Percentiles rank a stretch among this genome's conserved stretches.
These are phyloP conservation scores for Dicorynia guianensis DNA, from an alignment of 306 rosid species.

Conservation along the genomic window DNA sequence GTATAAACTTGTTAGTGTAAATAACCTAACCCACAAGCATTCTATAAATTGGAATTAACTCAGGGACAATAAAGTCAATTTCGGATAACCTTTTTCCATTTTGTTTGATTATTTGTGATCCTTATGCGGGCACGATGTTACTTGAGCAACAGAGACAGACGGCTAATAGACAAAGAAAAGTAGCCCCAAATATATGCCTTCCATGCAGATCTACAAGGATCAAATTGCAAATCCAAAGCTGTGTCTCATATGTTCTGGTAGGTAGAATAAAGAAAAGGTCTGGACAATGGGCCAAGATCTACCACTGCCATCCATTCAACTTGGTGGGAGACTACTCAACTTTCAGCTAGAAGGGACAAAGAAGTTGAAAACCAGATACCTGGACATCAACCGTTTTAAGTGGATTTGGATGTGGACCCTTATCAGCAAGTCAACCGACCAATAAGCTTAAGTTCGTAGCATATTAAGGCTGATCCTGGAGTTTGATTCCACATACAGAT, in stretches of 20 bases:
- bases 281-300: conserved; percentile 45
- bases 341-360: background rate
- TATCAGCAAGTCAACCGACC: conserved; percentile 24
- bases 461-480: conserved; percentile 21
- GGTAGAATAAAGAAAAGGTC: conserved; percentile 10
- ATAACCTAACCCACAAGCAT: too few species aligned
- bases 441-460: conserved; percentile 39
- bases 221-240: conserved; percentile 7
- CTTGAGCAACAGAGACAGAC: conserved; percentile 24
- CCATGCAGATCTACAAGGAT: conserved; percentile 38
- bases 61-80: too few species aligned
- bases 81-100: too few species aligned
- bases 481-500: conserved; percentile 23
- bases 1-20: too few species aligned
- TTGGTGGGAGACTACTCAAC: conserved; percentile 3
- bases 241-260: conserved; percentile 4
- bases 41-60: too few species aligned
- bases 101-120: conserved; percentile 34
- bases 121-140: conserved; percentile 1
- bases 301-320: conserved; percentile 42
- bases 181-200: conserved; percentile 12
- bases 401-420: conserved; percentile 13
- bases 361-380: background rate
- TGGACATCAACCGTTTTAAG: conserved; percentile 15
- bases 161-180: conserved; percentile 28